These are phyloP conservation scores for Russula sp. DNA, from an alignment of 768 basidiomycete species.

Conservation along the genomic window DNA sequence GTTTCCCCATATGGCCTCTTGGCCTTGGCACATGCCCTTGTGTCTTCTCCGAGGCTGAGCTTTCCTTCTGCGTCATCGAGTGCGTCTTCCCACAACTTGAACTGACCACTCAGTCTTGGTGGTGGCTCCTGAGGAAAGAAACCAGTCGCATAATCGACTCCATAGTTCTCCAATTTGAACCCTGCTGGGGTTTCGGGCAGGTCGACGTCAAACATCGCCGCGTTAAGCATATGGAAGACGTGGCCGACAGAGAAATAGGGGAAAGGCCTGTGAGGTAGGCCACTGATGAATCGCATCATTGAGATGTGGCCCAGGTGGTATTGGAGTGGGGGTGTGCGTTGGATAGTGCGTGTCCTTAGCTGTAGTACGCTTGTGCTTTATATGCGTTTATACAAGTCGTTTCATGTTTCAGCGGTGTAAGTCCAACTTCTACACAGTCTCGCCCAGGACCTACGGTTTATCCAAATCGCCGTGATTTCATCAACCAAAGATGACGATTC, in stretches of 20 bases:
- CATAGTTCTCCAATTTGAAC: slow-evolving; percentile 41
- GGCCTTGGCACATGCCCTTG: slow-evolving; percentile 45
- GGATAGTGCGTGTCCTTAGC: not conserved
- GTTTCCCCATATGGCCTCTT: slow-evolving; percentile 55
- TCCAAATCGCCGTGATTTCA: slow-evolving; percentile 25
- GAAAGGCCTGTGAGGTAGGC: slow-evolving; percentile 15
- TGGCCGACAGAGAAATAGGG: slow-evolving; percentile 25
- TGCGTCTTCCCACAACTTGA: slow-evolving; percentile 68
- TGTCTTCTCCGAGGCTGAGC: slow-evolving; percentile 58
- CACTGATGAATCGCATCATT: slow-evolving; percentile 19
- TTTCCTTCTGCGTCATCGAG: slow-evolving; percentile 51
- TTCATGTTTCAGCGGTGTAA: slow-evolving; percentile 19
- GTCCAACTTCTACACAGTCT: slow-evolving; percentile 1
- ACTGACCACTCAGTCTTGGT: slow-evolving; percentile 52
- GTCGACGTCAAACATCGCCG: slow-evolving; percentile 15
- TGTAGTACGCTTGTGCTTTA: slow-evolving; percentile 8
- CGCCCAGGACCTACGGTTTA: slow-evolving; percentile 9
- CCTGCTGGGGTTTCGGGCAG: slow-evolving; percentile 3
- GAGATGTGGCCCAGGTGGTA: not conserved
- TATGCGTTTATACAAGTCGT: slow-evolving; percentile 12
- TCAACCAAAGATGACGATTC: slow-evolving; percentile 17
- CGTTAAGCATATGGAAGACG: slow-evolving; percentile 24
- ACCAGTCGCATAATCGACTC: slow-evolving; percentile 62
- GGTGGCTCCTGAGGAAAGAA: slow-evolving; percentile 77
- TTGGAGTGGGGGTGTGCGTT: not conserved